A percentile compares a stretch with the other conserved stretches of the same genome.
These are phyloP conservation scores for Caloboletus inedulis DNA, from an alignment of 1,284 basidiomycete species.

Conservation along the genomic window DNA sequence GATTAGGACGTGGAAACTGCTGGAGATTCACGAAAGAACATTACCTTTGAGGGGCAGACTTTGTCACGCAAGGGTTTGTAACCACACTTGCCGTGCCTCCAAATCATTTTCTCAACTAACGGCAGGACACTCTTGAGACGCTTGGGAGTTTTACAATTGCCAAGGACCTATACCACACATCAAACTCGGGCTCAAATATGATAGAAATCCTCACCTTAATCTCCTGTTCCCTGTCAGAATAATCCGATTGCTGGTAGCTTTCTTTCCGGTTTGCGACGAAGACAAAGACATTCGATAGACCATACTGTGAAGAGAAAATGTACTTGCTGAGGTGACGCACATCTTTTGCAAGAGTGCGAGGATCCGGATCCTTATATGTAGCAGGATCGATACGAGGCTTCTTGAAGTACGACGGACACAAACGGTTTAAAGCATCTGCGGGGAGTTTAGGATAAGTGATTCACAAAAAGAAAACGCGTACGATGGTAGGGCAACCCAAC, in stretches of 20 bases:
- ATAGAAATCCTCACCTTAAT: conserved; percentile 51
- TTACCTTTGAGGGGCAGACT: conserved; percentile 74
- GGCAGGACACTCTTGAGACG: conserved; percentile 56
- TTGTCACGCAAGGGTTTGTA: conserved; percentile 66
- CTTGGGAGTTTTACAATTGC: conserved; percentile 67
- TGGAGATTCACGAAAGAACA: conserved; percentile 2
- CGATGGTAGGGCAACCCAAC: conserved; percentile 71
- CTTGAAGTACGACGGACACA: conserved; percentile 43
- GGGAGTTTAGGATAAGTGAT: conserved; percentile 6
- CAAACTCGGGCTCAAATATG: neutral
- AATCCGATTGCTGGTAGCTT: conserved; percentile 45
- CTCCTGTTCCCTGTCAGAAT: conserved; percentile 63
- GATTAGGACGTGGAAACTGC: neutral
- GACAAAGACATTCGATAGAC: conserved; percentile 56
- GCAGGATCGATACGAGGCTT: conserved; percentile 24
- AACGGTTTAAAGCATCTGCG: conserved; percentile 61
- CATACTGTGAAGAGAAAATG: conserved; percentile 78
- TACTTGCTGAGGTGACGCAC: conserved; percentile 75
- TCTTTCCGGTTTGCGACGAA: conserved; percentile 27
- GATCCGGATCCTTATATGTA: conserved; percentile 40
- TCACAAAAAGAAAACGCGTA: conserved; percentile 33
- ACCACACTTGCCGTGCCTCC: conserved; percentile 66
- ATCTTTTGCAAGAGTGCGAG: conserved; percentile 42
- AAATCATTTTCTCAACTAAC: conserved; percentile 60
- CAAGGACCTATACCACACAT: conserved; percentile 37